Percentiles rank a stretch among this genome's conserved stretches.
These are phyloP conservation scores for Jamesozyma gamospora DNA, from an alignment of 805 yeast species.

Conservation along the genomic window DNA sequence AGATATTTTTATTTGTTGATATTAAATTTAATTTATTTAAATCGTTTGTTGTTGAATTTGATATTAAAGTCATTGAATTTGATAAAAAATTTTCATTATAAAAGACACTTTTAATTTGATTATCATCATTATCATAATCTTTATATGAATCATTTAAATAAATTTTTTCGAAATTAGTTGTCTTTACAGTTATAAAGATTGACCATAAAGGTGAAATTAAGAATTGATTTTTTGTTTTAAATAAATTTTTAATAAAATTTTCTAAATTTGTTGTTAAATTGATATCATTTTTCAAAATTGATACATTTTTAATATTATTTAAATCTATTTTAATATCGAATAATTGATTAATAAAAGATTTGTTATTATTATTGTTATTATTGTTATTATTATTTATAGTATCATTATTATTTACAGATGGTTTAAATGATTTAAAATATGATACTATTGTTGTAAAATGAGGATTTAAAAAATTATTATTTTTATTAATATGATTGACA, in stretches of 20 bases:
- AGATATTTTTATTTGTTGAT: slow-evolving; percentile 18
- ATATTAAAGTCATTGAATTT: slow-evolving; percentile 30
- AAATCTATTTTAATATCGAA: slow-evolving; percentile 16
- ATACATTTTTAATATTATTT: slow-evolving; percentile 2
- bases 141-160: slow-evolving; percentile 32
- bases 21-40: slow-evolving; percentile 23
- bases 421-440: slow-evolving; percentile 18
- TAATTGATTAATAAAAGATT: slow-evolving; percentile 20
- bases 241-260: slow-evolving; percentile 24
- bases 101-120: slow-evolving; percentile 18
- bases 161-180: slow-evolving; percentile 38
- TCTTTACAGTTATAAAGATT: slow-evolving; percentile 39
- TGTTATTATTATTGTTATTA: too few species aligned
- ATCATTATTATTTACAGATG: too few species aligned
- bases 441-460: slow-evolving; percentile 15
- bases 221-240: slow-evolving; percentile 21
- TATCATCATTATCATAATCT: not conserved
- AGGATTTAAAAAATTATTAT: slow-evolving; percentile 5
- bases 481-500: not conserved
- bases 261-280: slow-evolving; percentile 23
- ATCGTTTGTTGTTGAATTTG: slow-evolving; percentile 27
- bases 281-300: slow-evolving; percentile 13
- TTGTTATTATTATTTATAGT: too few species aligned
- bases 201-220: slow-evolving; percentile 45
- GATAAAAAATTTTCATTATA: slow-evolving; percentile 23